These are phyloP conservation scores for Austropuccinia psidii DNA, from an alignment of 1,284 basidiomycete species.

Conservation along the genomic window DNA sequence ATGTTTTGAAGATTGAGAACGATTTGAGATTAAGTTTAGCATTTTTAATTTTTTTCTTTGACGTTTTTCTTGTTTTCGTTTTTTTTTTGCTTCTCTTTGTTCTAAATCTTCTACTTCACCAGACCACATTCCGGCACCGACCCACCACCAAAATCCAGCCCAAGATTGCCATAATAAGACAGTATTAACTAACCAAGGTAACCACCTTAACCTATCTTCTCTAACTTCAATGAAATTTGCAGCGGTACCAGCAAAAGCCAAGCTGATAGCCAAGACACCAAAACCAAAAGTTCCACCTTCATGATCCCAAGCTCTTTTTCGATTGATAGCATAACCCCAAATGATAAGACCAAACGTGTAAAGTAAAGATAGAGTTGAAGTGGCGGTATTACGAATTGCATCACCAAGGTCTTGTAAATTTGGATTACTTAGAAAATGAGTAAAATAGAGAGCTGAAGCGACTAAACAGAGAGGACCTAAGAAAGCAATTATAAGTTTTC, in stretches of 20 bases:
- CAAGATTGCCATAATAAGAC: slow-evolving; percentile 79
- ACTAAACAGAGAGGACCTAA: slow-evolving; percentile 49
- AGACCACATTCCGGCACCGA: slow-evolving; percentile 72
- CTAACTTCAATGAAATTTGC: slow-evolving; percentile 80
- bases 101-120: slow-evolving; percentile 59
- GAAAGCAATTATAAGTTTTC: slow-evolving; percentile 73
- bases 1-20: slow-evolving; percentile 18
- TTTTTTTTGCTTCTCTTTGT: slow-evolving; percentile 49
- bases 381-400: slow-evolving; percentile 85
- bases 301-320: slow-evolving; percentile 70
- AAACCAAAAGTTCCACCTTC: slow-evolving; percentile 87
- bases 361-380: slow-evolving; percentile 84
- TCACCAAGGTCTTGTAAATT: slow-evolving; percentile 59
- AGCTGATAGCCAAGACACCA: slow-evolving; percentile 66
- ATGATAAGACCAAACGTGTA: slow-evolving; percentile 82
- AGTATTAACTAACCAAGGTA: slow-evolving; percentile 73
- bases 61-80: slow-evolving; percentile 25
- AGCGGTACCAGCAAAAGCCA: slow-evolving; percentile 69
- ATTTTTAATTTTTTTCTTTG: slow-evolving; percentile 10
- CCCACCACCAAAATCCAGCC: slow-evolving; percentile 75
- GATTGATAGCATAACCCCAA: slow-evolving; percentile 87
- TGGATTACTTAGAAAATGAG: slow-evolving; percentile 57
- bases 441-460: slow-evolving; percentile 60
- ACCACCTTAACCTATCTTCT: slow-evolving; percentile 74
- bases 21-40: slow-evolving; percentile 1